Conservation (phyloP, 179 eudicot genomes). For the Actinidia arguta region DNA sequence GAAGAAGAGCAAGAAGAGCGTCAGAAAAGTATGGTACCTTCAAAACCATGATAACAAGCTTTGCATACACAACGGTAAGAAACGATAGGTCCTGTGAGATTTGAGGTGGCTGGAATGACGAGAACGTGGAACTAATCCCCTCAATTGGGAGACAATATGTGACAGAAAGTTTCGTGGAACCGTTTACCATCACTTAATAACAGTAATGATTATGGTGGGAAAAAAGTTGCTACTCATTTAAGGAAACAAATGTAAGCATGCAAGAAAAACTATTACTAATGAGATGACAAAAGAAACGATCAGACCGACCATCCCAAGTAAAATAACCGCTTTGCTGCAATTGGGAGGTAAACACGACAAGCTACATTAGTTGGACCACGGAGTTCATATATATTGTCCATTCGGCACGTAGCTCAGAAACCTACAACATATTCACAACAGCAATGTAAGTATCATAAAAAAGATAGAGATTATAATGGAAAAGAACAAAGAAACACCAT, state of each 20-base stretch:
- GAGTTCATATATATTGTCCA: slow-evolving; percentile 72
- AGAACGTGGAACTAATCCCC: slow-evolving; percentile 21
- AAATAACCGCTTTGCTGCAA: slow-evolving; percentile 73
- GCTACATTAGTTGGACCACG: slow-evolving; percentile 64
- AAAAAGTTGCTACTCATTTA: background rate
- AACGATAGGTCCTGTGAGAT: slow-evolving; percentile 69
- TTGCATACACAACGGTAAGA: slow-evolving; percentile 84
- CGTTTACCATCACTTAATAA: background rate
- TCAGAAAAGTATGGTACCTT: slow-evolving; percentile 51
- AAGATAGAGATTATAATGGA: background rate
- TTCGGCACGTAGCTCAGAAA: slow-evolving; percentile 62
- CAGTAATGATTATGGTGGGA: background rate
- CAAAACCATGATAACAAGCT: slow-evolving; percentile 69
- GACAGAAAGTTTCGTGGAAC: slow-evolving; percentile 70
- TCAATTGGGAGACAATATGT: slow-evolving; percentile 49
- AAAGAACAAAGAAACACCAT: background rate
- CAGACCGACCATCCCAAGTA: slow-evolving; percentile 74
- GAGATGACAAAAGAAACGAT: slow-evolving; percentile 68
- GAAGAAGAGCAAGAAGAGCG: background rate
- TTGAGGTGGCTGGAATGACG: slow-evolving; percentile 48
- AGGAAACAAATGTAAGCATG: background rate
- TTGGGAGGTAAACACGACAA: slow-evolving; percentile 49
- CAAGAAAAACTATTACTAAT: slow-evolving; percentile 40
- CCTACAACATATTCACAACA: slow-evolving; percentile 39
- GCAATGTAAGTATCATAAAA: background rate